Conservation (phyloP, 139 green algal species). For the Chlorella sp. region DNA sequence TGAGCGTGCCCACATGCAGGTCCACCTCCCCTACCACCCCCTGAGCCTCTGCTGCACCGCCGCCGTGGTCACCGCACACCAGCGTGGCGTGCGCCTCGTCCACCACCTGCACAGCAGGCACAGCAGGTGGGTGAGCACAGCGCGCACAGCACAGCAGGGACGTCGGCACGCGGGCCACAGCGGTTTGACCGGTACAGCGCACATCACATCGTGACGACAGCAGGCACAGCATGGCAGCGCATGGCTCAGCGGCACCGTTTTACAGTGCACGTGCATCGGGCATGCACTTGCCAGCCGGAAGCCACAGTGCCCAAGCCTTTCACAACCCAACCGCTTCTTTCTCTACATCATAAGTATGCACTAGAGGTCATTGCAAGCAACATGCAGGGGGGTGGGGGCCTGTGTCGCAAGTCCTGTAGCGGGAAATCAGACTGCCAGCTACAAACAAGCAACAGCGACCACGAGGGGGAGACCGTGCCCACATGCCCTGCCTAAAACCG, state of each 20-base stretch:
- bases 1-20: slow-evolving; percentile 93
- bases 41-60: slow-evolving; percentile 68
- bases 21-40: slow-evolving; percentile 78
- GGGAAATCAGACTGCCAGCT: too few relatives aligned
- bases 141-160: background rate
- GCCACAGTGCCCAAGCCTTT: too few relatives aligned
- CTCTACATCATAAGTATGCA: too few relatives aligned
- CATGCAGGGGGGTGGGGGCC: too few relatives aligned
- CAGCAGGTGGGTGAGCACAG: background rate
- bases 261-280: too few relatives aligned
- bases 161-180: background rate
- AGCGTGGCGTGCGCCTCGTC: slow-evolving; percentile 98
- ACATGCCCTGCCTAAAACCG: too few relatives aligned
- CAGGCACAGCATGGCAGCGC: background rate
- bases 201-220: background rate
- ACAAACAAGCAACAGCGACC: too few relatives aligned
- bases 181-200: background rate
- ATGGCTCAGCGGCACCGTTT: background rate
- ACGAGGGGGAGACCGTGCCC: too few relatives aligned
- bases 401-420: too few relatives aligned
- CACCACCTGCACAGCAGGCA: slow-evolving; percentile 42
- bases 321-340: too few relatives aligned
- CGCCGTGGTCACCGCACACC: slow-evolving; percentile 80
- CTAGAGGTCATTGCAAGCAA: too few relatives aligned
- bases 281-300: too few relatives aligned